These are phyloP conservation scores for Pseudogymnoascus sp. DNA, from an alignment of 2,329 filamentous ascomycete species.

Conservation along the genomic window DNA sequence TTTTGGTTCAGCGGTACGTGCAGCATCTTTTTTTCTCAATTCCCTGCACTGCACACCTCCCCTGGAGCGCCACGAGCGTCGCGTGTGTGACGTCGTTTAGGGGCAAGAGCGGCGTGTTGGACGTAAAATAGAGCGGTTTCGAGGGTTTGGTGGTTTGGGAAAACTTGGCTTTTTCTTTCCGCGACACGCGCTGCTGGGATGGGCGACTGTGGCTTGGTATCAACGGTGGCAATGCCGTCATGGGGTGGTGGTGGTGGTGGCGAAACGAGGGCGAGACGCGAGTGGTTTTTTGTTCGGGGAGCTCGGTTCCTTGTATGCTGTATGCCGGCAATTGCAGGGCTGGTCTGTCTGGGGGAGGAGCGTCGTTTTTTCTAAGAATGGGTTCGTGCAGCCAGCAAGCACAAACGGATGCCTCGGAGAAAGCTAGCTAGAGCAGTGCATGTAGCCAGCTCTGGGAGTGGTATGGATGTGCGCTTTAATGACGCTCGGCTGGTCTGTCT, in stretches of 20 bases:
- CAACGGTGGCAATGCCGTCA: conserved; percentile 1
- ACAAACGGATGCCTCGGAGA: not conserved
- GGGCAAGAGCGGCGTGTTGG: not conserved
- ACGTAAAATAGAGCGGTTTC: not conserved
- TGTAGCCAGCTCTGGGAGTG: not conserved
- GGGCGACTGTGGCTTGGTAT: not conserved
- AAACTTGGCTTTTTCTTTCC: not conserved
- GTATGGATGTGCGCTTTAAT: not conserved
- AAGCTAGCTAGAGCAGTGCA: too few relatives aligned
- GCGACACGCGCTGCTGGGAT: not conserved
- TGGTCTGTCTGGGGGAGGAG: not conserved
- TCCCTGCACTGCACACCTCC: not conserved
- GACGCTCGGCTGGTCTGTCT: too few relatives aligned
- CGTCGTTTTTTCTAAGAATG: not conserved
- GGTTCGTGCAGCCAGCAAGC: not conserved
- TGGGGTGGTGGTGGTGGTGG: not conserved
- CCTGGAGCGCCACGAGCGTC: not conserved
- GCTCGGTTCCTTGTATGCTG: not conserved
- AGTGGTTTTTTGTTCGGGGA: not conserved
- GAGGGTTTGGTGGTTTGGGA: too few relatives aligned
- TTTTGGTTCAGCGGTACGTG: not conserved
- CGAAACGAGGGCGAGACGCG: not conserved
- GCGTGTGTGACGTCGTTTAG: not conserved
- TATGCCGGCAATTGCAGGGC: not conserved
- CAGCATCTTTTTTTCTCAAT: not conserved